These are phyloP conservation scores for Picea glauca DNA, from an alignment of 75 land plant genomes.

Conservation along the genomic window DNA sequence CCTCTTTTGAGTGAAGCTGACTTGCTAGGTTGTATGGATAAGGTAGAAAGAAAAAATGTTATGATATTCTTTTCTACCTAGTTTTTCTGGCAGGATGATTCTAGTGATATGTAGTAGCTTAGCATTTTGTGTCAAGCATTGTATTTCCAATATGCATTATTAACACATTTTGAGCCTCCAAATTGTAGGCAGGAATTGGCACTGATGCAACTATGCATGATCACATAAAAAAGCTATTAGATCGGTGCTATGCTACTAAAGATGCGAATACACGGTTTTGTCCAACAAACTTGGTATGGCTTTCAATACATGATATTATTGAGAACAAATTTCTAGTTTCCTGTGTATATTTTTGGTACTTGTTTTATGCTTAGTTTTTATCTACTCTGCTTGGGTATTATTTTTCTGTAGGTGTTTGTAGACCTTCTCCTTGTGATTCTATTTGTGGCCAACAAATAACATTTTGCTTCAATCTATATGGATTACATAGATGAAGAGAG, in stretches of 20 bases:
- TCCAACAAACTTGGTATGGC: conserved; percentile 84
- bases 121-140: not conserved
- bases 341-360: not conserved
- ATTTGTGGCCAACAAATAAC: not conserved
- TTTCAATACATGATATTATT: not conserved
- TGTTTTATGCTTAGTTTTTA: not conserved
- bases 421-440: not conserved
- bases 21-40: conserved; percentile 89
- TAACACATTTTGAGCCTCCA: not conserved
- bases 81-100: not conserved
- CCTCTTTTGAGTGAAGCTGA: conserved; percentile 95
- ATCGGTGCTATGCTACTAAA: conserved; percentile 90
- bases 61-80: not conserved
- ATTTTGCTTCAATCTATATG: not conserved
- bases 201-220: conserved; percentile 99
- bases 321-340: not conserved
- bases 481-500: not conserved
- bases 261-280: conserved; percentile 86
- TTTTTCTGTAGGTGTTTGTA: not conserved
- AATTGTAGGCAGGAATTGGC: conserved; percentile 85
- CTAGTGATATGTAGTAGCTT: not conserved
- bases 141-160: not conserved
- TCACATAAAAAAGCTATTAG: conserved; percentile 96
- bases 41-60: conserved; percentile 33
- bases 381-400: not conserved